Evolutionary conservation across 1,284 basidiomycete genomes (phyloP).

Genomic region (Neotropicomus parvogracilis): DNA sequence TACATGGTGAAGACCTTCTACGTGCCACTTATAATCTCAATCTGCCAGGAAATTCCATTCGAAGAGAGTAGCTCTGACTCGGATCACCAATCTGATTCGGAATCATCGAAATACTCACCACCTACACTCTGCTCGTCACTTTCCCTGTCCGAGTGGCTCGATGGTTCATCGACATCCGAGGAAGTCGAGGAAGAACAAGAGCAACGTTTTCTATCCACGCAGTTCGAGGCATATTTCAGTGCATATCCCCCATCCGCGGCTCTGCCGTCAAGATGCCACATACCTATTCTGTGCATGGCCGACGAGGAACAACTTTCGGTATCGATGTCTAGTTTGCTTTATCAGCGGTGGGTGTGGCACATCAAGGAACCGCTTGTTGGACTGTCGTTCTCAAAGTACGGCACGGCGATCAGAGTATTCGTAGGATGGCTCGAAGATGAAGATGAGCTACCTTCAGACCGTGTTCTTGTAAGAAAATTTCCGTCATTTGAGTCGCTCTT

Average conservation of each 20-base stretch:
- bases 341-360: constrained; percentile 11
- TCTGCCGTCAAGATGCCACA: constrained; percentile 1
- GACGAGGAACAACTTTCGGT: constrained; percentile 3
- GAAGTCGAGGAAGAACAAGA: constrained; percentile 2
- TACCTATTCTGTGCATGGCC: constrained; percentile 5
- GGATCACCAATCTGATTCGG: background rate
- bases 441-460: background rate
- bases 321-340: constrained; percentile 11
- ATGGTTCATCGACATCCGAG: background rate
- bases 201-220: background rate
- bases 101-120: background rate
- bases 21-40: constrained; percentile 4
- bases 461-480: background rate
- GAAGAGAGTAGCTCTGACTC: background rate
- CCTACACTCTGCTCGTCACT: background rate
- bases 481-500: background rate
- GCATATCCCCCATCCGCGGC: background rate
- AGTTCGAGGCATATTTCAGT: constrained; percentile 6
- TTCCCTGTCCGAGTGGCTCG: constrained; percentile 7
- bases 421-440: constrained; percentile 5
- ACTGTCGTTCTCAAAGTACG: constrained; percentile 12
- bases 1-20: constrained; percentile 5
- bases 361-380: constrained; percentile 5
- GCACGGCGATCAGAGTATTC: constrained; percentile 2
- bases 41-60: constrained; percentile 1